Evolutionary conservation across 495 filamentous ascomycete genomes (phyloP), one percentile per base, ranked within the genome.

Genomic region (Talaromyces proteolyticus): DNA sequence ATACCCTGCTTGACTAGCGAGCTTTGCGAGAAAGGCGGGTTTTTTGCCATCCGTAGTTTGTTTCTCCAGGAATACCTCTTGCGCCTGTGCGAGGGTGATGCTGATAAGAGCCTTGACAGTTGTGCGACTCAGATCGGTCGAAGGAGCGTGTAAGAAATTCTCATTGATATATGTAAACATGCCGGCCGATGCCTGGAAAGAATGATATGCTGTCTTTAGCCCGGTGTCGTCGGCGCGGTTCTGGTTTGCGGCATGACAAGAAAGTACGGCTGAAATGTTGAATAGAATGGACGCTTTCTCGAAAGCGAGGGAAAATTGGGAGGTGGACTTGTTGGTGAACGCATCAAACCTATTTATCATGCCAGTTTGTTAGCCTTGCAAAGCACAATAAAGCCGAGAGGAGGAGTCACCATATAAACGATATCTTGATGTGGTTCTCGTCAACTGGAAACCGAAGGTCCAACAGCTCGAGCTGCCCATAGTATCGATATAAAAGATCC

Each of bases 141-240:
- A 96, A 3, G 93, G 93, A 26, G 93, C 93, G 61, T 98, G 94
- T 37, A 96, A 72, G 67, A 98, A 98, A 69, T 98, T 97, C 70
- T 97, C 91, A 66, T 97, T 98, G 72, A 98, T 97, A 59, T 98
- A 98, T 17, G 91, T 96, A 67, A 97, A 98, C 93, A 98, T 98
- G 65, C 93, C 93, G 10, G 93, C 93, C 20, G 91, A 87, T 26
- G 93, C 93, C 65, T 98, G 93, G 74, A 97, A 97, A 18, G 93
- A 97, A 67, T 98, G 92, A 61, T 96, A 98, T 3, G 93, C 88
- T 14, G 89, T 93, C 69, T 97, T 98, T 54, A 97, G 79, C 21
- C 94, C 92, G 17, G 85, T 74, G 52, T 97, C 94, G 59, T 97
- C 91, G 51, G 84, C 87, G 18, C 94, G 85, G 52, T 91, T 88